Base-by-base conservation (phyloP, 495 filamentous ascomycete species). In the Hypoxylon trugodes region DNA sequence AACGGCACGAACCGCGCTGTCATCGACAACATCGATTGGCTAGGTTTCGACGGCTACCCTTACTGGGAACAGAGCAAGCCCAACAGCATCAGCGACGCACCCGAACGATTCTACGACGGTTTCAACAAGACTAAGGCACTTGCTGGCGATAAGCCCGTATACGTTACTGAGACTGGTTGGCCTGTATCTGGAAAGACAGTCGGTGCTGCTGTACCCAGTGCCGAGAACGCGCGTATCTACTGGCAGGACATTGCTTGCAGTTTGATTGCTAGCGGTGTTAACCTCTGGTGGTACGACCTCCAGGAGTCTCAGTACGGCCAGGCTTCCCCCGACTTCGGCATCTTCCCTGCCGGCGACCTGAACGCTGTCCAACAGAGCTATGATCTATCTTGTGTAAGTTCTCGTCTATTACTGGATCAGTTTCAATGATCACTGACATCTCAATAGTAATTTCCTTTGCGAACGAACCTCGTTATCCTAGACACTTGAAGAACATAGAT, bases 111-210 rank as follows among this genome's bases (percentile, higher is more conserved):
- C 79, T 76, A 82, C 37, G 82, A 82, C 45, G 81, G 86, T 30
- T 82, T 85, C 21, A 72, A 79, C 42, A 79, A 79, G 59, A 90
- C 89, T 53, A 74, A 84, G 47, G 69, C 71, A n/a, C 83, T 76
- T 36, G 82, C 85, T 40, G 74, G 76, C 16, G 80, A 77, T 59
- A 92, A 91, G 81, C 83, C 84, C 32, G 84, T 95, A 66, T 91
- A 89, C 82, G 83, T 93, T 55, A 93, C 90, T 37, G 91, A 95
- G 82, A 93, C 90, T 42, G 91, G 91, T 40, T 92, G 88, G 88
- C 90, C 91, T 51, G 84, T 89, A 4, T 79, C 74, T 56, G 91
- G 91, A 21, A 67, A 76, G 21, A 79, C 74, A 4, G 71, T 81
- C 61, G 82, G 81, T 66, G 69, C 82, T 24, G 90, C 86, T 63